Evolutionary conservation across 2,329 filamentous ascomycete genomes (phyloP).

Genomic region (Pseudogymnoascus sp.): DNA sequence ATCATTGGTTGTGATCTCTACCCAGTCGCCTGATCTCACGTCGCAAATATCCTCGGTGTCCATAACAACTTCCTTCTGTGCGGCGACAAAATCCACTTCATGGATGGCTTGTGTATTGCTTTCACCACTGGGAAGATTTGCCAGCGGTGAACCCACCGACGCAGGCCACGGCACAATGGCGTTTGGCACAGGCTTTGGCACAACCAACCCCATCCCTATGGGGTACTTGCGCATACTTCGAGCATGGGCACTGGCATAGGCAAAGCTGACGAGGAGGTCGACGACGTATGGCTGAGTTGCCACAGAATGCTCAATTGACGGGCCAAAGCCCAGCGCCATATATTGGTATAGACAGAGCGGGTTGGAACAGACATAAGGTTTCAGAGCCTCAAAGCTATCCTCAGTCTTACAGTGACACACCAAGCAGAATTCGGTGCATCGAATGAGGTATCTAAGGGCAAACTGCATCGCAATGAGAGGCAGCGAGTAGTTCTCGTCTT

Average conservation of each 20-base stretch:
- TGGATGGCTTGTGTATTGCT: neutral
- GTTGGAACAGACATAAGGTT: conserved; percentile 71
- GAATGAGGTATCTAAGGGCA: conserved; percentile 65
- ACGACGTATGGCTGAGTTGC: conserved; percentile 71
- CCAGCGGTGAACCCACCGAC: neutral
- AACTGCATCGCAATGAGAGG: conserved; percentile 64
- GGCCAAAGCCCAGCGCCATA: conserved; percentile 76
- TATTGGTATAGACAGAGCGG: conserved; percentile 80
- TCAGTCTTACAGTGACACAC: conserved; percentile 68
- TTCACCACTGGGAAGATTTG: neutral
- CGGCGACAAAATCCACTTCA: neutral
- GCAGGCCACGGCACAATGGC: neutral
- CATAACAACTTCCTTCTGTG: neutral
- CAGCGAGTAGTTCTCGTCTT: conserved; percentile 36
- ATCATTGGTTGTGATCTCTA: neutral
- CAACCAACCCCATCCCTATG: conserved; percentile 28
- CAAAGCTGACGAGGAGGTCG: conserved; percentile 76
- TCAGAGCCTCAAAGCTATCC: conserved; percentile 57
- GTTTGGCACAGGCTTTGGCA: conserved; percentile 18
- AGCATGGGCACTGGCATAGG: conserved; percentile 46
- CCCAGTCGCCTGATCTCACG: neutral
- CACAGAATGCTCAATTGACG: conserved; percentile 79
- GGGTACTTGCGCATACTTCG: conserved; percentile 27
- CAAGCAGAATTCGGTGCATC: conserved; percentile 80
- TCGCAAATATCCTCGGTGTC: neutral